Base-by-base conservation (phyloP, 352 stramenopile genomes). In the Thalassiosira ordinaria region DNA sequence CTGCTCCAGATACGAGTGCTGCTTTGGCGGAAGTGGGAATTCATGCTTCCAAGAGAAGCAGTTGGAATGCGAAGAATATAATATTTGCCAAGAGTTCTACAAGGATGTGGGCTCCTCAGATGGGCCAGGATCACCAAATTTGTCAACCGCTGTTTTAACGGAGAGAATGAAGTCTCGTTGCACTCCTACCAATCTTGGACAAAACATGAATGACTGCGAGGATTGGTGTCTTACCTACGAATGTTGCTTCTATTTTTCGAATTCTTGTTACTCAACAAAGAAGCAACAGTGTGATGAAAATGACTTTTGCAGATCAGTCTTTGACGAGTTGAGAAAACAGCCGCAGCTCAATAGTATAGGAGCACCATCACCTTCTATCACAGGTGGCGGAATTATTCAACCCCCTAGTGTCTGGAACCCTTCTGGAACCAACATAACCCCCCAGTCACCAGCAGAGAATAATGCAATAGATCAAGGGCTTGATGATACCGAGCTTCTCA, bases 191-290 rank as follows among this genome's bases (percentile, higher is more conserved):
- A 47, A 68, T 68, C 31, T 68, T 41, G 26, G 16, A 9, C 13
- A 68, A 53, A 68, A 68, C 37, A 31, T 68, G 59, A 16, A 61
- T 13, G 59, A 61, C 2, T 68, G 59, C 57, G 31, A 33, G 8
- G 57, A 53, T 13, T 68, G 59, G 59, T 68, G 59, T 29, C 8
- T 27, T 18, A 8, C n/a, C 3, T 68, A 68, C 31, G 59, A 68
- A 53, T 68, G 59, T 47, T 68, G 59, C 26, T 68, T 68, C 35
- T 68, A 68, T 27, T 27, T 55, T 26, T 68, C 59, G 2, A 59
- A 68, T n/a, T 68, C 59, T 31, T 68, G 59, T 14, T 1, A 24
- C 35, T 14, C 13, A 13, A 27, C 33, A 2, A 1, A 68, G 13
- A 20, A 18, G 20, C 33, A 59, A 1, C 13, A 68, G 8, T 68